These are phyloP conservation scores for Rhodotorula mucilaginosa DNA, from an alignment of 1,284 basidiomycete species.

Conservation along the genomic window DNA sequence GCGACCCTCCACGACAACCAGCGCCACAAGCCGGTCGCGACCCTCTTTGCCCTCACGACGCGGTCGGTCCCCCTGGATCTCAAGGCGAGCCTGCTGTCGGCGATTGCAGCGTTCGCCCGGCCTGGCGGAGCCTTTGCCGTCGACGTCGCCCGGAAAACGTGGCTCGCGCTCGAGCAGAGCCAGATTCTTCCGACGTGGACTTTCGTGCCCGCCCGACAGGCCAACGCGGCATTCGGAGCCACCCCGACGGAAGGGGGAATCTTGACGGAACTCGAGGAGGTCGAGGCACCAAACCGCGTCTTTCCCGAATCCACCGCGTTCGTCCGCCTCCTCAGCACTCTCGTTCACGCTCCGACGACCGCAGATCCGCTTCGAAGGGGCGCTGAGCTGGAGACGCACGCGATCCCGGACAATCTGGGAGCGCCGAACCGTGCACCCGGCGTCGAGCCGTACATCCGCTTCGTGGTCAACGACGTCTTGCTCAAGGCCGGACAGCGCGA, in stretches of 20 bases:
- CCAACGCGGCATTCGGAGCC: slow-evolving; percentile 23
- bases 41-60: slow-evolving; percentile 73
- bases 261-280: slow-evolving; percentile 70
- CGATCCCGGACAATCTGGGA: slow-evolving; percentile 72
- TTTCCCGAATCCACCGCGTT: slow-evolving; percentile 89
- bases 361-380: slow-evolving; percentile 55
- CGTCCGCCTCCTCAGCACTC: slow-evolving; percentile 72
- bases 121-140: slow-evolving; percentile 64
- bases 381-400: slow-evolving; percentile 60
- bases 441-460: slow-evolving; percentile 74
- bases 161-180: slow-evolving; percentile 75
- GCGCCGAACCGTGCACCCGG: slow-evolving; percentile 72
- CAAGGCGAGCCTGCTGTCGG: slow-evolving; percentile 81
- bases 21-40: slow-evolving; percentile 66
- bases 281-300: slow-evolving; percentile 71
- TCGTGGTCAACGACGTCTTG: slow-evolving; percentile 87
- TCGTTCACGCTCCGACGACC: slow-evolving; percentile 65
- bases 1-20: slow-evolving; percentile 74
- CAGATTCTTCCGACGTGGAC: slow-evolving; percentile 58
- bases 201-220: slow-evolving; percentile 23
- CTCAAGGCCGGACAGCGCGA: slow-evolving; percentile 59
- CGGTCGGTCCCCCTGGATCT: slow-evolving; percentile 82
- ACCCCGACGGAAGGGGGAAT: slow-evolving; percentile 40
- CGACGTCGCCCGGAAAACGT: slow-evolving; percentile 76
- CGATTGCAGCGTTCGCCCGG: slow-evolving; percentile 70